Evolutionary conservation across 2,329 filamentous ascomycete genomes (phyloP), one percentile per base, ranked within the genome.

Genomic region (Rhynchosporium agropyri): DNA sequence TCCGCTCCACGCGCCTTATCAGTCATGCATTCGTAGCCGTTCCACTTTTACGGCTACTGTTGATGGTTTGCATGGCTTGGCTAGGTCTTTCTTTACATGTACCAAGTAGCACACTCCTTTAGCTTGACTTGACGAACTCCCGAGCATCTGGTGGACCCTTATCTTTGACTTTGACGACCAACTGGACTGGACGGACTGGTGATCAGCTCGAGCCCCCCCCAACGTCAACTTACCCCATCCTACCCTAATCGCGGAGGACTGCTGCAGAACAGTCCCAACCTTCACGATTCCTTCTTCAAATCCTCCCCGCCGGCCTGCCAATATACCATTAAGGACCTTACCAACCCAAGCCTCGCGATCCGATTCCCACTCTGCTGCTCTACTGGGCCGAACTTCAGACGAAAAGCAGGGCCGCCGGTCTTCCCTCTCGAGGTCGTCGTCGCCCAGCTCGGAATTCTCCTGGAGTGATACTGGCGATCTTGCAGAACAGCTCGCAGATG

Each of bases 381-480:
- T 83, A 72, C 76, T 83, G 67, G 74, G 76, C 65, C 72, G 77
- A 70, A 78, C 78, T 71, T 74, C 70, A 55, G 67, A 75, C 74
- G 72, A 74, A 67, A 77, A 79, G 74, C 75, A 76, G 68, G 74
- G 76, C 71, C 70, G 76, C 69, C 70, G 71, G 62, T 75, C 75
- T 72, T 77, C 77, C 73, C 76, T 78, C 70, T 76, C 76, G 74
- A 83, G 80, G 69, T 85, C 84, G 73, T 83, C 82, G 62, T 86
- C 84, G 67, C 80, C 76, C 65, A 81, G 82, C 76, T 89, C 86
- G 65, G 86, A 89, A 72, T 90, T 91, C 77, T 91, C 88, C 71
- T 97, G 92, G 92, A 93, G 91, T 74, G 92, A 97, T 77, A 97
- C 94, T 50, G 94, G 92, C 74, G 95, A 98, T 78, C 86, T 98